These are phyloP conservation scores for Wallacemonas rigidus DNA, from an alignment of 208 protist species.

Conservation along the genomic window DNA sequence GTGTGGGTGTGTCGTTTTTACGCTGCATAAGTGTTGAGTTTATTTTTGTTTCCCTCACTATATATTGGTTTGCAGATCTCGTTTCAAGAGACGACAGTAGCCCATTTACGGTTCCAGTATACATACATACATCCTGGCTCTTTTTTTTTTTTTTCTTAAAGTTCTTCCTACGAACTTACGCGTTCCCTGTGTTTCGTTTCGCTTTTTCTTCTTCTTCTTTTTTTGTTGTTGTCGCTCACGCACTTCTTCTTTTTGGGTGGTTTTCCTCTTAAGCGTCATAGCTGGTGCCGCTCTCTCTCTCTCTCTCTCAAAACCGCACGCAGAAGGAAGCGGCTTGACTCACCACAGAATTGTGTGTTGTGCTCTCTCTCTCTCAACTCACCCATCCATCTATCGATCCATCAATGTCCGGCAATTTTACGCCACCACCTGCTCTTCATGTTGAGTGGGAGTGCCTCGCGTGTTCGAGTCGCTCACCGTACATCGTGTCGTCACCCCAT, in stretches of 20 bases:
- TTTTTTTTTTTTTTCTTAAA: conserved; percentile 11
- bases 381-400: too few species aligned
- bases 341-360: too few species aligned
- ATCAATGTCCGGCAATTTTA: not conserved
- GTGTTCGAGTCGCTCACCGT: conserved; percentile 27
- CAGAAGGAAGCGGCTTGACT: too few species aligned
- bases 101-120: too few species aligned
- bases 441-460: conserved; percentile 40
- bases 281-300: not conserved
- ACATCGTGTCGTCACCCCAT: conserved; percentile 7
- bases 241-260: not conserved
- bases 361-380: too few species aligned
- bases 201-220: conserved; percentile 12
- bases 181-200: conserved; percentile 6
- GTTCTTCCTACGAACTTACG: not conserved
- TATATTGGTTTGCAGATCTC: too few species aligned
- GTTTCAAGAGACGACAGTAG: too few species aligned
- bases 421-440: not conserved
- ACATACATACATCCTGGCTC: not conserved
- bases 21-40: too few species aligned
- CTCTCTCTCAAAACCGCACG: not conserved
- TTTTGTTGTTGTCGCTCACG: not conserved
- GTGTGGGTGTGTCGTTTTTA: too few species aligned
- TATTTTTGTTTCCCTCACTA: too few species aligned
- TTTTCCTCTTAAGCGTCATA: too few species aligned